These are phyloP conservation scores for Rhynchospora breviuscula DNA, from an alignment of 176 grass and related monocot genomes.

Conservation along the genomic window DNA sequence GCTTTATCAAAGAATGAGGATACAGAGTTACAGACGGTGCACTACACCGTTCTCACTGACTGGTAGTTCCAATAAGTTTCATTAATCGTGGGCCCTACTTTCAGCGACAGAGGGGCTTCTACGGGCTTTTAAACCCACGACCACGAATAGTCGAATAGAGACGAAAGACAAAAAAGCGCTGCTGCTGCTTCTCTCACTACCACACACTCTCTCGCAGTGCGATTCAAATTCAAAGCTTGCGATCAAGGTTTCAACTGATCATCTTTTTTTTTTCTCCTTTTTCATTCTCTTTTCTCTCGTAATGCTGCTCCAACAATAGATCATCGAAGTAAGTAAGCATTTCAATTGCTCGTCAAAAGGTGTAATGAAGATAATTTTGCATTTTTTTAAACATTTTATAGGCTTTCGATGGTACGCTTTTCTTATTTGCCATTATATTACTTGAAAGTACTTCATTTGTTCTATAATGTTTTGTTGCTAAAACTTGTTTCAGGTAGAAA, in stretches of 20 bases:
- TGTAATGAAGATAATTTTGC: not conserved
- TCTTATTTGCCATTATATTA: not conserved
- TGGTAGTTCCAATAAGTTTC: not conserved
- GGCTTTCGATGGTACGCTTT: not conserved
- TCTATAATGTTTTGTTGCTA: not conserved
- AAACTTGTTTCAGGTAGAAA: slow-evolving; percentile 8
- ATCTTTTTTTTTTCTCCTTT: not conserved
- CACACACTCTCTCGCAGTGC: not conserved
- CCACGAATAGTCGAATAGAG: too few species aligned
- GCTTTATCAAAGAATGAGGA: not conserved
- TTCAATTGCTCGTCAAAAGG: not conserved
- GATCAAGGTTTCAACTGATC: not conserved
- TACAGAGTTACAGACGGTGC: not conserved
- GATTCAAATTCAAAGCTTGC: slow-evolving; percentile 21
- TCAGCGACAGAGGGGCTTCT: not conserved
- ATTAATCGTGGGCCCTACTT: not conserved
- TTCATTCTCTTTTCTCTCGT: not conserved
- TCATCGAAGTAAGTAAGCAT: not conserved
- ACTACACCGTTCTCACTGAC: not conserved
- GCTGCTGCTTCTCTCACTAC: not conserved
- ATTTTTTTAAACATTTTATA: not conserved
- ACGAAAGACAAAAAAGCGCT: not conserved
- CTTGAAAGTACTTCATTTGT: not conserved
- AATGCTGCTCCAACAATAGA: too few species aligned
- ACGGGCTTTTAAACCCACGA: not conserved